Base-by-base conservation (phyloP, 495 filamentous ascomycete genomes). In the Penicillium taxi region DNA sequence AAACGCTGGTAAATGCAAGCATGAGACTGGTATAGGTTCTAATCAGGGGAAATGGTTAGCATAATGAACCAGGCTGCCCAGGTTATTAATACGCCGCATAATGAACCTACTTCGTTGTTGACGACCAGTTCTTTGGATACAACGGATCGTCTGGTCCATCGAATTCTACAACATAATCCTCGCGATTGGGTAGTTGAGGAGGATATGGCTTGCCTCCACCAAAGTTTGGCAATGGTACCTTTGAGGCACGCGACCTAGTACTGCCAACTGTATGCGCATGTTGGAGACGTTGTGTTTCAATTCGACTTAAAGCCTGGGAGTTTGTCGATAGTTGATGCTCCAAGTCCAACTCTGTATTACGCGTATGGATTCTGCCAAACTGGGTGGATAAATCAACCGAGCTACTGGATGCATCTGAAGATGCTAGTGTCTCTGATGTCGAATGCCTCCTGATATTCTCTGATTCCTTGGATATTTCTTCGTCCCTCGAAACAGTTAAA, bases 131-230 rank as follows among this genome's bases (percentile, higher is more conserved):
- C 59, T 84, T 77, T 1, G 84, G 78, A 53, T 91, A 84, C 27
- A 81, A 47, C 3, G 84, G 82, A 56, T 90, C 84, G 45, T 83
- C 66, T 9, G 73, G 73, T 1, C 85, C 85, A 36, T 83, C 48
- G 38, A 74, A 77, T 37, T 76, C 70, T 6, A 77, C 72, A 11
- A 75, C 63, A 45, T 75, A 75, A 18, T 64, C 70, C 2, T 69
- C 58, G 6, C 55, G 50, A 19, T 59, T 53, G 3, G 72, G 71
- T 2, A 93, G 50, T 0, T 55, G 67, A 5, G 84, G 85, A 6
- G 86, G 86, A 53, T 81, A 89, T 4, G 81, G 72, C 60, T 88
- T 91, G 1, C 84, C 86, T 26, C 65, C 79, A 24, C 84, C 84
- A 41, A 66, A 58, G n/a, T 48, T 18, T 2, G 59, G 62, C 6